Conservation (phyloP, 108 stramenopile genomes). For the Mayamaea pseudoterrestris region DNA sequence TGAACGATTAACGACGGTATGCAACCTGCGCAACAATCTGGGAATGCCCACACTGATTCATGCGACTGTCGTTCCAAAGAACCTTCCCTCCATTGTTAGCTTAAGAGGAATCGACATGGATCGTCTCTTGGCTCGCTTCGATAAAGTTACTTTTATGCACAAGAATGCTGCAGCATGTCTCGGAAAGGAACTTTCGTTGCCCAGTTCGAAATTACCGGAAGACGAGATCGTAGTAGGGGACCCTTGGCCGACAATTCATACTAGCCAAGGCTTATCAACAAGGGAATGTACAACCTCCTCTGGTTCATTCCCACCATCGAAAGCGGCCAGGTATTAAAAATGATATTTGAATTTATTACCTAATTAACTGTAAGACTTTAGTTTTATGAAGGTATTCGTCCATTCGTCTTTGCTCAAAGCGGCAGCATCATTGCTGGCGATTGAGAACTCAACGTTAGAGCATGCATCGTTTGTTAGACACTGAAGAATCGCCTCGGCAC, state of each 20-base stretch:
- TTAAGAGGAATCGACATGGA: slow-evolving; percentile 12
- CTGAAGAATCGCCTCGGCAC: slow-evolving; percentile 39
- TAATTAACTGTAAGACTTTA: too few relatives aligned
- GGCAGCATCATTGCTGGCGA: slow-evolving; percentile 33
- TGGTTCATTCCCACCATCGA: too few relatives aligned
- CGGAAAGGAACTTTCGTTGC: too few relatives aligned
- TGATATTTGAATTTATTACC: too few relatives aligned
- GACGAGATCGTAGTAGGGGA: too few relatives aligned
- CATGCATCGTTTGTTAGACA: slow-evolving; percentile 26
- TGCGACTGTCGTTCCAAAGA: neutral
- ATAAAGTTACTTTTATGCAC: slow-evolving; percentile 29
- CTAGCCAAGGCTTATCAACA: too few relatives aligned
- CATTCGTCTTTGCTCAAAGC: slow-evolving; percentile 34
- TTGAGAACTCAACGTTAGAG: slow-evolving; percentile 36
- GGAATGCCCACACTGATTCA: slow-evolving; percentile 21
- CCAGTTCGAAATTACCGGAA: too few relatives aligned
- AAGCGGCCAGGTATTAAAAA: too few relatives aligned
- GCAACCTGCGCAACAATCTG: slow-evolving; percentile 78
- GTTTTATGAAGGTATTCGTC: slow-evolving; percentile 27
- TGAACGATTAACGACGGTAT: slow-evolving; percentile 75
- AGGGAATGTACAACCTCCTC: too few relatives aligned
- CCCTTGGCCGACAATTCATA: too few relatives aligned
- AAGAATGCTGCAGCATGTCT: too few relatives aligned
- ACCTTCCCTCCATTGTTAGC: slow-evolving; percentile 2
- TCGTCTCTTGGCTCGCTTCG: slow-evolving; percentile 31